A percentile compares a stretch with the other conserved stretches of the same genome.
Conservation (phyloP, 352 stramenopile species). For the Globisporangium iwayamae region DNA sequence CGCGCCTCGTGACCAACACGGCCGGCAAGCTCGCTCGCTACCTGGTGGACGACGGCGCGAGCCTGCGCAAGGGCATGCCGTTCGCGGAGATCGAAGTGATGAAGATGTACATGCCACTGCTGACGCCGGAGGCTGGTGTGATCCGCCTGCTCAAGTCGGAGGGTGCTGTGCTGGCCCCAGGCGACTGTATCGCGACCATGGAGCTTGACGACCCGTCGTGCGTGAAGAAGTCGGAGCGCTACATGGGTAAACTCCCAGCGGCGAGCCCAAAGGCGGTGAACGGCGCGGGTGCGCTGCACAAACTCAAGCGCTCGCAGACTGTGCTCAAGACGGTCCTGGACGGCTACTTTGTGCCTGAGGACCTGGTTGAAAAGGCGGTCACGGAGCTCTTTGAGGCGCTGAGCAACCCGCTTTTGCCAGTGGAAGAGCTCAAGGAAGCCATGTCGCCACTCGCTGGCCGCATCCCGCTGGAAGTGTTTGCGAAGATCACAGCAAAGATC, state of each 20-base stretch:
- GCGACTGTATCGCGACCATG: slow-evolving; percentile 97
- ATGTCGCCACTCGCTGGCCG: slow-evolving; percentile 95
- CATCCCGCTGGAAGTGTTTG: slow-evolving; percentile 92
- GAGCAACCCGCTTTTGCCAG: slow-evolving; percentile 68
- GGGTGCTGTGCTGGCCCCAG: slow-evolving; percentile 92
- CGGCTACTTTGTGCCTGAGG: slow-evolving; percentile 88
- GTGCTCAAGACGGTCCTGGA: slow-evolving; percentile 92
- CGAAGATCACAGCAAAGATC: slow-evolving; percentile 84
- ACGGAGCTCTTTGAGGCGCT: slow-evolving; percentile 81
- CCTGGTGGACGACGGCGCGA: slow-evolving; percentile 95
- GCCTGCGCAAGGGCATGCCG: slow-evolving; percentile 80
- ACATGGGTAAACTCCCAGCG: slow-evolving; percentile 75
- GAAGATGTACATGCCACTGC: slow-evolving; percentile 99
- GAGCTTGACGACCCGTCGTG: slow-evolving; percentile 98
- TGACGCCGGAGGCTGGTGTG: slow-evolving; percentile 95
- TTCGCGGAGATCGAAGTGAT: slow-evolving; percentile 96
- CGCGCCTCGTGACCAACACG: slow-evolving; percentile 96
- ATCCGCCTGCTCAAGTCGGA: slow-evolving; percentile 96
- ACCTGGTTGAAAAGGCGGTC: slow-evolving; percentile 85
- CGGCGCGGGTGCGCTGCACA: slow-evolving; percentile 56
- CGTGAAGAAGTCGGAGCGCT: slow-evolving; percentile 92
- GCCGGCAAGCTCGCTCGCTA: slow-evolving; percentile 99
- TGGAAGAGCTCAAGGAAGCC: slow-evolving; percentile 96
- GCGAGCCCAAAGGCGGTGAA: slow-evolving; percentile 27
- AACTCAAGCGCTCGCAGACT: slow-evolving; percentile 69